A percentile compares a stretch with the other conserved stretches of the same genome.
These are phyloP conservation scores for Lathyrus tuberosus DNA, from an alignment of 306 rosid genomes.

Conservation along the genomic window DNA sequence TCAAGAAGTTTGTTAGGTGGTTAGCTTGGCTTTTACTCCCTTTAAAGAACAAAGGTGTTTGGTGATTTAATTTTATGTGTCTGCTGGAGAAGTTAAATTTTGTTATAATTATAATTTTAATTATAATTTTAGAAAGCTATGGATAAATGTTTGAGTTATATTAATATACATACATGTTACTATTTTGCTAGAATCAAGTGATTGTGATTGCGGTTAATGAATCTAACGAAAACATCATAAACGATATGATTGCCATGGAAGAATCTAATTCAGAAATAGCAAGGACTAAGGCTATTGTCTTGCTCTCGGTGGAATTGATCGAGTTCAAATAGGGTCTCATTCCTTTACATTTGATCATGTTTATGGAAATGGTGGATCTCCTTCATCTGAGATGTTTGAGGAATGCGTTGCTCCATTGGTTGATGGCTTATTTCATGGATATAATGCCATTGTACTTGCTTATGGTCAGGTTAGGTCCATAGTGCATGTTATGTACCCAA, in stretches of 20 bases:
- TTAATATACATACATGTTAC: too few species aligned
- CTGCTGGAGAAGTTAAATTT: too few species aligned
- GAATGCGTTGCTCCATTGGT: conserved; percentile 79
- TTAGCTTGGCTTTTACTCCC: conserved; percentile 49
- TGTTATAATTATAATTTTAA: too few species aligned
- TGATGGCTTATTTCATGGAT: conserved; percentile 82
- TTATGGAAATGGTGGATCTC: conserved; percentile 68
- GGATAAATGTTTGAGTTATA: too few species aligned
- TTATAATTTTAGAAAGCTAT: too few species aligned
- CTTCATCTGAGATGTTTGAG: conserved; percentile 66
- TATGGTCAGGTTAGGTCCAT: conserved; percentile 76
- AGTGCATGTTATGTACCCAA: conserved; percentile 17
- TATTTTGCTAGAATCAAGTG: too few species aligned
- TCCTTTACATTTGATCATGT: conserved; percentile 84
- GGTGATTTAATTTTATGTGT: conserved; percentile 48
- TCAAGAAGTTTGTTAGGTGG: conserved; percentile 70
- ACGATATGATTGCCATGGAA: too few species aligned
- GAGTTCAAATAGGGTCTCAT: conserved; percentile 79
- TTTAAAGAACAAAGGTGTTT: conserved; percentile 45
- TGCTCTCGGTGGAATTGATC: too few species aligned
- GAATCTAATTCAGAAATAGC: too few species aligned
- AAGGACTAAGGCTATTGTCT: too few species aligned
- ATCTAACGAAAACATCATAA: too few species aligned
- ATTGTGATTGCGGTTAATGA: too few species aligned
- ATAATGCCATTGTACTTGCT: conserved; percentile 84